Evolutionary conservation across 371 early-diverging fungal species (phyloP).

Genomic region (Mucor plumbeus): DNA sequence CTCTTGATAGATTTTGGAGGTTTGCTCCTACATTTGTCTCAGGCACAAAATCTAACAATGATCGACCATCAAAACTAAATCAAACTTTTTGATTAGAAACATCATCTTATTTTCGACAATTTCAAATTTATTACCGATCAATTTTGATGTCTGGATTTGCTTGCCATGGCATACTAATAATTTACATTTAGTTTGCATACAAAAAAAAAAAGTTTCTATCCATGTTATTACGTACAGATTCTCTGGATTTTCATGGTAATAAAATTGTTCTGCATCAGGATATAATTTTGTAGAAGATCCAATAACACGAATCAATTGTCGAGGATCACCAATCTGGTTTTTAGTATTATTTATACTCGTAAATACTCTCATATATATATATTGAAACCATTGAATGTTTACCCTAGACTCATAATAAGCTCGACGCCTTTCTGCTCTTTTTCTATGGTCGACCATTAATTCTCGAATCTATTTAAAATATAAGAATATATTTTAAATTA

Average conservation of each 20-base stretch:
- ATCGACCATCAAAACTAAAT: conserved; percentile 62
- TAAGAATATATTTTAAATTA: background rate
- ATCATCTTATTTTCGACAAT: background rate
- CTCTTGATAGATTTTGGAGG: conserved; percentile 22
- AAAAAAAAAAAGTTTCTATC: background rate
- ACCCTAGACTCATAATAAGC: conserved; percentile 67
- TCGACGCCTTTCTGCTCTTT: conserved; percentile 60
- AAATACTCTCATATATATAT: background rate
- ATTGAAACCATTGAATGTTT: conserved; percentile 8
- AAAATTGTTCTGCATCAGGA: conserved; percentile 59
- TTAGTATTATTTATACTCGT: background rate
- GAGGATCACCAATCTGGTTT: conserved; percentile 64
- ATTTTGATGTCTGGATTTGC: conserved; percentile 54
- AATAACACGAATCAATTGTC: conserved; percentile 60
- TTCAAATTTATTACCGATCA: conserved; percentile 41
- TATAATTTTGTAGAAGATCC: conserved; percentile 55
- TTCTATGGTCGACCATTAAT: conserved; percentile 59
- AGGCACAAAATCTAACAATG: conserved; percentile 59
- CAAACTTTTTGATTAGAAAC: background rate
- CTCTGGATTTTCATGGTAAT: conserved; percentile 56
- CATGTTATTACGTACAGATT: conserved; percentile 47
- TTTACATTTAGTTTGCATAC: background rate
- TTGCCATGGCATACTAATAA: conserved; percentile 56
- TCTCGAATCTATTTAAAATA: conserved; percentile 49
- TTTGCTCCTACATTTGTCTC: conserved; percentile 17